Evolutionary conservation across 257 asterid species (phyloP).

Genomic region (Ocimum tenuiflorum): DNA sequence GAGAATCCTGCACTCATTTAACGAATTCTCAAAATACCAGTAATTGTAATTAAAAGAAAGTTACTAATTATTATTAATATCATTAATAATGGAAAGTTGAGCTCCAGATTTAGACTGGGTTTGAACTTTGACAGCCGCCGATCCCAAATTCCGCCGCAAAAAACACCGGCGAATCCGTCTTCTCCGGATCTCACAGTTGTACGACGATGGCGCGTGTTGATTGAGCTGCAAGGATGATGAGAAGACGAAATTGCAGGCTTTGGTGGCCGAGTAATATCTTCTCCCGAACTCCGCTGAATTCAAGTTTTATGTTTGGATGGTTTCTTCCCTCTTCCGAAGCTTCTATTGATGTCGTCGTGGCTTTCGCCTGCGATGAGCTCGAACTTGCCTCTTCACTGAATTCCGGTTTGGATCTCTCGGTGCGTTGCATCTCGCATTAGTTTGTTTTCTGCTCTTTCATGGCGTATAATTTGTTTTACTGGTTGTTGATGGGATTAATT

Average conservation of each 20-base stretch:
- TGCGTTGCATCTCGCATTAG: conserved; percentile 13
- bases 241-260: conserved; percentile 58
- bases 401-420: conserved; percentile 42
- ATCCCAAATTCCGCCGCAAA: conserved; percentile 3
- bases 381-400: conserved; percentile 25
- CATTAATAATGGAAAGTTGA: not conserved
- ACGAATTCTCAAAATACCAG: not conserved
- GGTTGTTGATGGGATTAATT: conserved; percentile 10
- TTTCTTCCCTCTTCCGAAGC: conserved; percentile 43
- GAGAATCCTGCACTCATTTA: not conserved
- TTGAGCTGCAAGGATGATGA: conserved; percentile 27
- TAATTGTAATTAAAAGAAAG: too few species aligned
- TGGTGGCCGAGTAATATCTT: conserved; percentile 81
- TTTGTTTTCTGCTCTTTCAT: not conserved
- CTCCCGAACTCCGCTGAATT: conserved; percentile 32
- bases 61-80: too few species aligned
- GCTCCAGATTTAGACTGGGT: not conserved
- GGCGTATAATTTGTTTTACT: not conserved
- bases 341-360: conserved; percentile 62
- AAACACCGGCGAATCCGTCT: not conserved
- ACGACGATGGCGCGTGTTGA: conserved; percentile 4
- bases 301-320: conserved; percentile 73
- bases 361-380: conserved; percentile 47
- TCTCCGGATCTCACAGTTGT: not conserved
- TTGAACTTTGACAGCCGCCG: conserved; percentile 23